These are phyloP conservation scores for Aspergillus quadrilineatus DNA, from an alignment of 2,329 filamentous ascomycete species.

Conservation along the genomic window DNA sequence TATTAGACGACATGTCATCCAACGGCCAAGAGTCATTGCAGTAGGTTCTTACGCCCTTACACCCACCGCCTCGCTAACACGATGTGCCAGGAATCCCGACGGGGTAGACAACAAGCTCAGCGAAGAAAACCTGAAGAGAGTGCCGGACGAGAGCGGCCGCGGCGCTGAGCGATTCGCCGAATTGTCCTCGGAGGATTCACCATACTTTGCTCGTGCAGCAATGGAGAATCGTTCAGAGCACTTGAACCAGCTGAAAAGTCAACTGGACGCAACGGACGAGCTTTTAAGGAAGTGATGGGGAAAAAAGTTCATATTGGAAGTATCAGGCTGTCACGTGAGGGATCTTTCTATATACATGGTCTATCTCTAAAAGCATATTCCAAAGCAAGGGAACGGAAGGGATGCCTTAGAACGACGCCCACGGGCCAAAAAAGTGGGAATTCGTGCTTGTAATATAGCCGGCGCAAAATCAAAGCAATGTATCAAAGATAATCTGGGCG, in stretches of 20 bases:
- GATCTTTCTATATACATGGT: conserved; percentile 15
- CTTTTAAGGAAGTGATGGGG: conserved; percentile 25
- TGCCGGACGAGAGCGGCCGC: conserved; percentile 25
- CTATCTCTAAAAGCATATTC: conserved; percentile 11
- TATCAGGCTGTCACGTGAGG: neutral
- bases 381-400: neutral
- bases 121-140: conserved; percentile 28
- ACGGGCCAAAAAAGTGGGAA: neutral
- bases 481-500: conserved; percentile 51
- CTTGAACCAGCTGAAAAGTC: conserved; percentile 29
- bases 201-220: conserved; percentile 34
- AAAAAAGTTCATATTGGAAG: conserved; percentile 5
- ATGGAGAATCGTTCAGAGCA: conserved; percentile 33
- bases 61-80: neutral
- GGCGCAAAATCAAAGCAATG: conserved; percentile 23
- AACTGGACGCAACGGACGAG: conserved; percentile 31
- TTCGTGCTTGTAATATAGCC: neutral
- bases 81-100: conserved; percentile 20
- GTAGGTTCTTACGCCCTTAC: conserved; percentile 11
- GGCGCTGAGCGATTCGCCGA: conserved; percentile 29
- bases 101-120: conserved; percentile 27
- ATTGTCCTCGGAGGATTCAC: conserved; percentile 29
- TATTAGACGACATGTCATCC: conserved; percentile 17
- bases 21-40: conserved; percentile 15
- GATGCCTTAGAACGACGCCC: neutral